phyloP scores from a whole-genome alignment of 352 stramenopile species.

The Saprolegnia diclina region DNA sequence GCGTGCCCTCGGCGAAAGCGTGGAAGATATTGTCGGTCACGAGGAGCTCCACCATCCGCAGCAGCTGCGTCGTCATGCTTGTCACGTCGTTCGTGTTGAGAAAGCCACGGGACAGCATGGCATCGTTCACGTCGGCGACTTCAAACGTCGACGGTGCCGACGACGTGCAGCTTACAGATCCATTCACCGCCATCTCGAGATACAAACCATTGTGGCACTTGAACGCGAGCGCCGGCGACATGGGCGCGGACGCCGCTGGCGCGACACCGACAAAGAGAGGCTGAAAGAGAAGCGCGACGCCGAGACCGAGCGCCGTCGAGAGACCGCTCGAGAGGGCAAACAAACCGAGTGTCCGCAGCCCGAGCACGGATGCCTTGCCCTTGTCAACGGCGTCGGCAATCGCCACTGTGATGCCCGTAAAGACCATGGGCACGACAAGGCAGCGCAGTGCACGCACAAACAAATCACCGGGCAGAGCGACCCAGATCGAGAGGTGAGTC shows the following conservation, averaged over 20 bases:
- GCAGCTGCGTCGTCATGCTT: neutral
- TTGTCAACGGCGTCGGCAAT: constrained; percentile 38
- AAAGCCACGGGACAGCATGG: neutral
- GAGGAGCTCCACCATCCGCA: neutral
- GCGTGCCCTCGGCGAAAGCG: constrained; percentile 32
- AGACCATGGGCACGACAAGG: constrained; percentile 40
- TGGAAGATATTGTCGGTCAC: constrained; percentile 32
- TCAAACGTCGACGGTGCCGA: neutral
- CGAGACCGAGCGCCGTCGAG: constrained; percentile 37
- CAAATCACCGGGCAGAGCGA: constrained; percentile 37
- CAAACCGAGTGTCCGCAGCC: constrained; percentile 6
- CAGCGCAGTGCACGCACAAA: constrained; percentile 48
- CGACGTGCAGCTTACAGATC: neutral
- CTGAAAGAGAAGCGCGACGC: constrained; percentile 49
- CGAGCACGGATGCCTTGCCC: constrained; percentile 49
- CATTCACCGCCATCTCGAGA: neutral
- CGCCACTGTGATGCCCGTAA: constrained; percentile 35
- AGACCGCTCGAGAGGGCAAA: neutral
- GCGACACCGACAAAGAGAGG: constrained; percentile 19
- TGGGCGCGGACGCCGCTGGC: neutral
- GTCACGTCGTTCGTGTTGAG: neutral
- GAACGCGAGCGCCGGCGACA: constrained; percentile 1
- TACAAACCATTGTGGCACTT: constrained; percentile 15
- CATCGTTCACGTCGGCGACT: neutral
- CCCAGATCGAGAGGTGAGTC: constrained; percentile 33